phyloP scores from a whole-genome alignment of 495 filamentous ascomycete genomes.

The Corynascus novoguineensis region DNA sequence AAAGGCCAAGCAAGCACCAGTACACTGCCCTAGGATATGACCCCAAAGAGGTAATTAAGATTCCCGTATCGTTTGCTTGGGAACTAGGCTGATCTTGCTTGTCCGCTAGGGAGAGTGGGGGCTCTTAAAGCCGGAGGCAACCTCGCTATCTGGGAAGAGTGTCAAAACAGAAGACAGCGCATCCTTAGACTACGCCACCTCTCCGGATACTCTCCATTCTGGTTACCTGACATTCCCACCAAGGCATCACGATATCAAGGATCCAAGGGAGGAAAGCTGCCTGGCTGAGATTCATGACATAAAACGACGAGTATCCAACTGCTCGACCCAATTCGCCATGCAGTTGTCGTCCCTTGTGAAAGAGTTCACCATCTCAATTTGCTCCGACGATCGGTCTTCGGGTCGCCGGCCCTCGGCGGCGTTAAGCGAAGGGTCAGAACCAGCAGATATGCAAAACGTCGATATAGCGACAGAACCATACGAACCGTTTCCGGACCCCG shows the following conservation, averaged over 20 bases:
- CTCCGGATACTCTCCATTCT: neutral
- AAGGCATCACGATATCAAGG: neutral
- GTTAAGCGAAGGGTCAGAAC: conserved; percentile 3
- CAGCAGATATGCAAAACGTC: neutral
- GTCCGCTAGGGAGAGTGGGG: conserved; percentile 2
- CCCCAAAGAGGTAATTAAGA: neutral
- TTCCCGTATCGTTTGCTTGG: neutral
- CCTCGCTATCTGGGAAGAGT: conserved; percentile 12
- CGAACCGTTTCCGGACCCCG: conserved; percentile 24
- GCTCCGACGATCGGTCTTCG: conserved; percentile 10
- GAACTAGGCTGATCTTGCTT: neutral
- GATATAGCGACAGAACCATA: conserved; percentile 6
- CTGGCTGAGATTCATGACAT: conserved; percentile 9
- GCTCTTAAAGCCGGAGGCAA: conserved; percentile 10
- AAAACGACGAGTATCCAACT: conserved; percentile 25
- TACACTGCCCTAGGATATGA: too few species aligned
- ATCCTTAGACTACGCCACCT: conserved; percentile 13
- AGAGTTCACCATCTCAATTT: conserved; percentile 25
- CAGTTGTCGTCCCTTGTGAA: conserved; percentile 24
- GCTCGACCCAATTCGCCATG: conserved; percentile 24
- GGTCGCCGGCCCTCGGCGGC: conserved; percentile 6
- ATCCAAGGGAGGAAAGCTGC: neutral
- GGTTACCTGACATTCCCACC: conserved; percentile 9
- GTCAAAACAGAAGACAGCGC: conserved; percentile 10
- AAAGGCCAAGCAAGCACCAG: neutral